Conservation (phyloP, 1,284 basidiomycete genomes). For the Sanghuangporus baumii region DNA sequence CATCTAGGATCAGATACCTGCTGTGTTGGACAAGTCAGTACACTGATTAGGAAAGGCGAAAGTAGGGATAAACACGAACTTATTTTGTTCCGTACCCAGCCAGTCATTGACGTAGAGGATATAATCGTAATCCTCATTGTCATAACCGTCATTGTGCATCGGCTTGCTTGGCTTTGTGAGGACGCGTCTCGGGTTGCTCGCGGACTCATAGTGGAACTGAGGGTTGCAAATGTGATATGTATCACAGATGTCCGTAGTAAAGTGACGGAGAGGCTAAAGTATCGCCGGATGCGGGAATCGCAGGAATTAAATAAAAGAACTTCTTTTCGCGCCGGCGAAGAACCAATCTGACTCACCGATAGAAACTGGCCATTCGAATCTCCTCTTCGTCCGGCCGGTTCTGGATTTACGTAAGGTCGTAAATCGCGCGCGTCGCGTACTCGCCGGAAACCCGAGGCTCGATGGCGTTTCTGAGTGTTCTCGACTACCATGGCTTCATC, state of each 20-base stretch:
- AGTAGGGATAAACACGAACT: conserved; percentile 54
- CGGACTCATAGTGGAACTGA: conserved; percentile 86
- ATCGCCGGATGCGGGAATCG: conserved; percentile 23
- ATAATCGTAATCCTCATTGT: conserved; percentile 97
- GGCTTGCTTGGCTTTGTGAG: conserved; percentile 95
- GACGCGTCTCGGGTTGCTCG: conserved; percentile 89
- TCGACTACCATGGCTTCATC: conserved; percentile 69
- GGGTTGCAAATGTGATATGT: conserved; percentile 93
- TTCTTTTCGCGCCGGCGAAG: background rate
- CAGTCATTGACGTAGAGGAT: conserved; percentile 97
- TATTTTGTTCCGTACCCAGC: conserved; percentile 86
- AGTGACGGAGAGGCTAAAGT: conserved; percentile 74
- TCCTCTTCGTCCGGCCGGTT: conserved; percentile 57
- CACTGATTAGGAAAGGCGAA: conserved; percentile 4
- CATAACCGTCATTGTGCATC: conserved; percentile 88
- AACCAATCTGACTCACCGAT: conserved; percentile 42
- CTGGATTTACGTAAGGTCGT: conserved; percentile 56
- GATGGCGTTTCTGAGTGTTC: conserved; percentile 56
- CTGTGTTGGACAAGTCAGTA: conserved; percentile 17
- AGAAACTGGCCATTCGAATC: conserved; percentile 58
- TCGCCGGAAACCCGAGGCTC: conserved; percentile 64
- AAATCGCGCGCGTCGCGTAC: conserved; percentile 68
- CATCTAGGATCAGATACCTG: conserved; percentile 96
- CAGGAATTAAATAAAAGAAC: conserved; percentile 16
- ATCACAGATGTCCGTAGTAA: conserved; percentile 82